Percentiles rank a stretch among this genome's conserved stretches.
Conservation (phyloP, 1,284 basidiomycete genomes). For the Melampsora larici-populina region DNA sequence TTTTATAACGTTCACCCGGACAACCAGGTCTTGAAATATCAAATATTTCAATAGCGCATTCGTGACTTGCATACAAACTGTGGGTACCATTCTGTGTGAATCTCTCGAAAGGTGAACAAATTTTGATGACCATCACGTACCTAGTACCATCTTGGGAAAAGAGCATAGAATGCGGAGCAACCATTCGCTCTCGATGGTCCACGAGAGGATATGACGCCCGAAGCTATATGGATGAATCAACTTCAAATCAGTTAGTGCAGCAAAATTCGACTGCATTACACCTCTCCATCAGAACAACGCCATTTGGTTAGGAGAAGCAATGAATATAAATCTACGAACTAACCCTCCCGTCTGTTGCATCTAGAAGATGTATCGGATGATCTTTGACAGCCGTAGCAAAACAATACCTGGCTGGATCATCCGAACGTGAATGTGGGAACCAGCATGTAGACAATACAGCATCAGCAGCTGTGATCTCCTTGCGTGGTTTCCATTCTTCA, state of each 20-base stretch:
- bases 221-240: conserved; percentile 58
- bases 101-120: background rate
- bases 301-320: conserved; percentile 40
- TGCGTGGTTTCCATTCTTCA: conserved; percentile 18
- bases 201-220: conserved; percentile 86
- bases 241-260: background rate
- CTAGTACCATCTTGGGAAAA: conserved; percentile 69
- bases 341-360: conserved; percentile 72
- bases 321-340: conserved; percentile 46
- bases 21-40: conserved; percentile 67
- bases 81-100: conserved; percentile 2
- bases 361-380: conserved; percentile 73
- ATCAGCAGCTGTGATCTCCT: conserved; percentile 27
- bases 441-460: conserved; percentile 56
- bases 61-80: conserved; percentile 84
- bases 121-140: conserved; percentile 56
- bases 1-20: conserved; percentile 67
- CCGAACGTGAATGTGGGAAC: conserved; percentile 70
- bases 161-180: conserved; percentile 75
- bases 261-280: background rate
- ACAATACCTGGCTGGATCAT: conserved; percentile 67
- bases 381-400: conserved; percentile 76
- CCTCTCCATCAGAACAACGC: background rate
- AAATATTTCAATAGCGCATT: conserved; percentile 83
- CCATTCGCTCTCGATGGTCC: conserved; percentile 79